phyloP scores from a whole-genome alignment of 352 stramenopile genomes.

The Globisporangium paddicum region DNA sequence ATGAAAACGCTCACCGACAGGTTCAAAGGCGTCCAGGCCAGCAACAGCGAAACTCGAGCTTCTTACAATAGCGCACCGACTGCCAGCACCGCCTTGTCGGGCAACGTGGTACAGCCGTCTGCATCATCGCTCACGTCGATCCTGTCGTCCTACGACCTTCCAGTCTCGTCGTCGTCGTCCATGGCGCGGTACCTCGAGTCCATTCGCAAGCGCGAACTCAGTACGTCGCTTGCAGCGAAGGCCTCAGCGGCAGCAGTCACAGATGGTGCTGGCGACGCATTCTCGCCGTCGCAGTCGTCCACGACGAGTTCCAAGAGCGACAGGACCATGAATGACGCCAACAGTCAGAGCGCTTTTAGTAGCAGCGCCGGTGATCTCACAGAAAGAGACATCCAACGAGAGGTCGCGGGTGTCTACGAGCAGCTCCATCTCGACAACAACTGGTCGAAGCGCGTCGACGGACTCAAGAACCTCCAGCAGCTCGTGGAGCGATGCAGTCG shows the following conservation, averaged over 20 bases:
- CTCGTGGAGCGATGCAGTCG: slow-evolving; percentile 40
- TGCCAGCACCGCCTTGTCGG: neutral
- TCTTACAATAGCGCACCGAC: neutral
- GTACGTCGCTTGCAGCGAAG: slow-evolving; percentile 22
- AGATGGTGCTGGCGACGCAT: slow-evolving; percentile 17
- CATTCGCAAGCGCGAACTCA: slow-evolving; percentile 36
- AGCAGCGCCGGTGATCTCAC: slow-evolving; percentile 23
- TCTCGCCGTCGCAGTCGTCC: slow-evolving; percentile 41
- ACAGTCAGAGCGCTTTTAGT: slow-evolving; percentile 4
- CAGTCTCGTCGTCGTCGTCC: slow-evolving; percentile 40
- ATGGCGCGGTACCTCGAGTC: slow-evolving; percentile 50
- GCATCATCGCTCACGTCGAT: slow-evolving; percentile 32
- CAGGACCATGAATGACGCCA: neutral
- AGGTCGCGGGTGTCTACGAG: slow-evolving; percentile 47
- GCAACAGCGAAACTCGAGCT: neutral
- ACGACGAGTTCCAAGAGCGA: slow-evolving; percentile 29
- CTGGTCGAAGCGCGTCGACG: slow-evolving; percentile 75
- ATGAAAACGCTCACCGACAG: slow-evolving; percentile 72
- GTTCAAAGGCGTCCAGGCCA: slow-evolving; percentile 24
- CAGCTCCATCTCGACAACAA: slow-evolving; percentile 63
- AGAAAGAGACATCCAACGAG: slow-evolving; percentile 59
- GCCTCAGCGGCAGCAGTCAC: slow-evolving; percentile 4
- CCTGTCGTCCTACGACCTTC: slow-evolving; percentile 42
- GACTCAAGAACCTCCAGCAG: slow-evolving; percentile 57
- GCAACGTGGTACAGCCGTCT: neutral